Evolutionary conservation across 352 stramenopile species (phyloP), one percentile per base, ranked within the genome.

Genomic region (Poterioochromonas sp.): DNA sequence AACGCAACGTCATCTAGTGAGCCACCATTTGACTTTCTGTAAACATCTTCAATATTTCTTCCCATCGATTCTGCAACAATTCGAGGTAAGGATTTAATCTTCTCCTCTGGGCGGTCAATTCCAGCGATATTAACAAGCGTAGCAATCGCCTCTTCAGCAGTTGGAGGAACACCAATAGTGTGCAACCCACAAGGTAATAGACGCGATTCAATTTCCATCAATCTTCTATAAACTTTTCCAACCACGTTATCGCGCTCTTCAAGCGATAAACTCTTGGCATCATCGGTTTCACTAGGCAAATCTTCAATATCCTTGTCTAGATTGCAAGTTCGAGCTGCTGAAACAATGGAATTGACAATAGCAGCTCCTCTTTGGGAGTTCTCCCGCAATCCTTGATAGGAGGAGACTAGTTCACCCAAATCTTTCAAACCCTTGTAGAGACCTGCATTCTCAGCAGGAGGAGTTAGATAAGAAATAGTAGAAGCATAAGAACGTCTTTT

Each of bases 201-300:
- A 79, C 89, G 88, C 70, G 82, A 89, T 79, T 93, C 89, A 77
- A 93, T 93, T 79, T 93, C 88, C 89, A 93, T 93, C 68, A 93
- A 90, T 53, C 88, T 83, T 29, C 85, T 69, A 79, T 93, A 93
- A 34, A 93, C 86, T 70, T 86, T 84, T 76, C 88, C 88, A 49
- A 89, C 86, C 78, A 93, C 88, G 22, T 85, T 83, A 71, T 93
- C 88, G 81, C 88, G 83, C 20, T 11, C 68, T 15, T 85, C 82
- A 15, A 82, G 26, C 37, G 78, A 82, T 64, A 85, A 76, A 11
- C 35, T 39, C 82, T 86, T 86, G 74, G 77, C 53, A 70, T 86
- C 83, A 29, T 41, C 65, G 43, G 81, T 79, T 29, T 85, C 81
- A 26, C 65, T 32, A 47, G 83, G 83, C 22, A 86, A 71, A 40